Evolutionary conservation across 2,329 filamentous ascomycete species (phyloP).

Genomic region (Clarireedia homoeocarpa): DNA sequence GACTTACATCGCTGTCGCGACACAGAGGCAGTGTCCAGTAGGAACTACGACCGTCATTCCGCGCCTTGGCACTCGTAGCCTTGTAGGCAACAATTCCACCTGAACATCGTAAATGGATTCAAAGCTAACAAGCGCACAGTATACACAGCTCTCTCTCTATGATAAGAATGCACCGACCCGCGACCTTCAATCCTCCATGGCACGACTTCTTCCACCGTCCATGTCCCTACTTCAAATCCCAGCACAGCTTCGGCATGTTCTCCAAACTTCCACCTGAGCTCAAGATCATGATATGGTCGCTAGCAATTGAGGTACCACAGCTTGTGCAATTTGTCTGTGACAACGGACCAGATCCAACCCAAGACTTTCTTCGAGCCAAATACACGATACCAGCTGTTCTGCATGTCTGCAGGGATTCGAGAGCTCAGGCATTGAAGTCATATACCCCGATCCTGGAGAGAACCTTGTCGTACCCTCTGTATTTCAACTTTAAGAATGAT

Average conservation of each 20-base stretch:
- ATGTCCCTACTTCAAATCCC: neutral
- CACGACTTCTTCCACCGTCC: too few relatives aligned
- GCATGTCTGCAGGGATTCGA: neutral
- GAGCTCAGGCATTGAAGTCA: neutral
- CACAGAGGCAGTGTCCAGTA: too few relatives aligned
- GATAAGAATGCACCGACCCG: too few relatives aligned
- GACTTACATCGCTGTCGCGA: too few relatives aligned
- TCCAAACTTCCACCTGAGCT: neutral
- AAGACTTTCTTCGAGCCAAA: neutral
- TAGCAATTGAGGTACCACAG: neutral
- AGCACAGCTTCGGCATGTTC: neutral
- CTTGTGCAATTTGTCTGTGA: neutral
- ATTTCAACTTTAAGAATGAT: constrained; percentile 3
- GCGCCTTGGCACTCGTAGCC: too few relatives aligned
- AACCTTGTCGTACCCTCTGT: neutral
- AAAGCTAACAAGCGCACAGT: too few relatives aligned
- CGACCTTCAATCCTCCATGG: too few relatives aligned
- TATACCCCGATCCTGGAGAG: neutral
- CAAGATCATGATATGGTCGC: neutral
- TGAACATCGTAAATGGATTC: too few relatives aligned
- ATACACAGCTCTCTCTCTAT: too few relatives aligned
- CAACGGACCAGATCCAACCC: neutral
- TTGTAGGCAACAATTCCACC: too few relatives aligned
- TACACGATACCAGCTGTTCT: neutral
- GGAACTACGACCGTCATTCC: too few relatives aligned